A percentile compares a stretch with the other conserved stretches of the same genome.
Evolutionary conservation across 1,139 yeast genomes (phyloP).

Genomic region (Protomyces pachydermus): DNA sequence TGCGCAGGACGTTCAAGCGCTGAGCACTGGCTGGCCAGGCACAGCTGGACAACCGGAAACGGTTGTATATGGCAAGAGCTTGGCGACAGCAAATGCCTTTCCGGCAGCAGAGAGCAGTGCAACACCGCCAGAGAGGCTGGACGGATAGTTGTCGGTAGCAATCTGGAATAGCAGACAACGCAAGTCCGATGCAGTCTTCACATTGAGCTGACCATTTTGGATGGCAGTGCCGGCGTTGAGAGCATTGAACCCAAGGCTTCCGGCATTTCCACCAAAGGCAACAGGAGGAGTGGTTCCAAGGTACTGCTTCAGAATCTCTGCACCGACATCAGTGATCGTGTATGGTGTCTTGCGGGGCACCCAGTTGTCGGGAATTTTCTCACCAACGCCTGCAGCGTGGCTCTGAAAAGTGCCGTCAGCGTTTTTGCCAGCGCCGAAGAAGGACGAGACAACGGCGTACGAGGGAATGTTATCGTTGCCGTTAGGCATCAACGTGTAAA

Average conservation of each 20-base stretch:
- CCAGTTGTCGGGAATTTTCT: constrained; percentile 14
- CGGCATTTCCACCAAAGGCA: constrained; percentile 18
- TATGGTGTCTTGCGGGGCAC: constrained; percentile 13
- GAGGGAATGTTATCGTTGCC: constrained; percentile 5
- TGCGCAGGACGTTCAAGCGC: not conserved
- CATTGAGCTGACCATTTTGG: constrained; percentile 1
- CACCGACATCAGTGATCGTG: not conserved
- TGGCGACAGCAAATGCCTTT: not conserved
- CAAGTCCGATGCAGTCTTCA: not conserved
- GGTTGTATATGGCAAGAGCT: not conserved
- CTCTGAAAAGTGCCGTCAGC: not conserved
- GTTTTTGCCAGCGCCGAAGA: constrained; percentile 10
- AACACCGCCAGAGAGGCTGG: not conserved
- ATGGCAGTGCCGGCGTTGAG: not conserved
- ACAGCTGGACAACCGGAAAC: not conserved
- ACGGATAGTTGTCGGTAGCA: constrained; percentile 16
- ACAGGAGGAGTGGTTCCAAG: constrained; percentile 7
- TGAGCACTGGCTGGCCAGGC: not conserved
- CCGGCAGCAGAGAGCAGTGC: not conserved
- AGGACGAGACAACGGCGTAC: not conserved
- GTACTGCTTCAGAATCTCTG: constrained; percentile 16
- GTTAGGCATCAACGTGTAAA: constrained; percentile 16
- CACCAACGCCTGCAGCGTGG: constrained; percentile 4
- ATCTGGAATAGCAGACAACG: constrained; percentile 6
- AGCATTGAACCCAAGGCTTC: constrained; percentile 11